A percentile compares a stretch with the other conserved stretches of the same genome.
phyloP scores from a whole-genome alignment of 176 grass and related monocot species.

The Aegilops bicornis region DNA sequence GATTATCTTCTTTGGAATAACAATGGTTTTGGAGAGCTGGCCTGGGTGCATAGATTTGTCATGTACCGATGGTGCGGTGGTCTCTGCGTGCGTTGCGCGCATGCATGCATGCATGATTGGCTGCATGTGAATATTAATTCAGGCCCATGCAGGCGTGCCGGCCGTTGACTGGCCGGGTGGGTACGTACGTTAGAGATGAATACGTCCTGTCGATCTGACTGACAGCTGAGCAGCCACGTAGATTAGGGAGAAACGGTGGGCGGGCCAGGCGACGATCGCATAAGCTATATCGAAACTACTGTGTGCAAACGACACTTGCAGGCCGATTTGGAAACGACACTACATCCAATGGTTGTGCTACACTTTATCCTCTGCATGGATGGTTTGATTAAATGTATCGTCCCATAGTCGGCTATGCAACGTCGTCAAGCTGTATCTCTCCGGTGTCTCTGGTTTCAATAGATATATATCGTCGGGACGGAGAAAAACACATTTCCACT shows the following conservation, averaged over 20 bases:
- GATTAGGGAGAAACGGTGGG: not conserved
- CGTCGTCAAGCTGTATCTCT: too few relatives aligned
- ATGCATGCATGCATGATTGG: conserved; percentile 9
- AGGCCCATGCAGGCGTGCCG: conserved; percentile 32
- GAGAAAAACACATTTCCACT: not conserved
- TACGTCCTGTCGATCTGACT: conserved; percentile 21
- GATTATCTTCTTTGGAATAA: not conserved
- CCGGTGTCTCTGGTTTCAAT: not conserved
- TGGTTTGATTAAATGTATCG: too few relatives aligned
- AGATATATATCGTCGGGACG: not conserved
- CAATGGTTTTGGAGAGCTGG: conserved; percentile 7
- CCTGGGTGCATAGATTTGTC: not conserved
- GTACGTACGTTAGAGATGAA: not conserved
- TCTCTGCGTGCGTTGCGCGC: not conserved
- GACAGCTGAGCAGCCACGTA: not conserved
- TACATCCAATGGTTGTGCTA: too few relatives aligned
- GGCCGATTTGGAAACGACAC: too few relatives aligned
- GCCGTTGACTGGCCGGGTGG: not conserved
- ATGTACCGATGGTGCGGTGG: conserved; percentile 1
- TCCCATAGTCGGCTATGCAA: too few relatives aligned
- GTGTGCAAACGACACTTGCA: too few relatives aligned
- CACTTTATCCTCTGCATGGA: too few relatives aligned
- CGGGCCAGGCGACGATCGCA: too few relatives aligned
- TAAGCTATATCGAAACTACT: not conserved
- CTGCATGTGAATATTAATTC: not conserved